phyloP scores from a whole-genome alignment of 2,329 filamentous ascomycete species.

The Fusarium coffeatum region DNA sequence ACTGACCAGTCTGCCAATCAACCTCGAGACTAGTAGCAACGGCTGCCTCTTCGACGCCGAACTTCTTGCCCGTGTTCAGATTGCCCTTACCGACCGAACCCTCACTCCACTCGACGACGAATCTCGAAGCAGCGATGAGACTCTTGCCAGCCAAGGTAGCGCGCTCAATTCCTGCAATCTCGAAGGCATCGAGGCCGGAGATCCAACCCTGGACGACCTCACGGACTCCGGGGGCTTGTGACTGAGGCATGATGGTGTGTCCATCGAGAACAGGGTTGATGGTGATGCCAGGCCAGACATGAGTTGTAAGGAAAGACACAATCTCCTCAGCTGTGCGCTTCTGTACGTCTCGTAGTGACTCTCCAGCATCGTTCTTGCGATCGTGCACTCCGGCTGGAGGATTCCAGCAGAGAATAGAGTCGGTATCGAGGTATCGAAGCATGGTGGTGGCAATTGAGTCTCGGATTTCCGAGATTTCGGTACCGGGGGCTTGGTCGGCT shows the following conservation, averaged over 20 bases:
- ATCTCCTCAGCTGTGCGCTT: constrained; percentile 75
- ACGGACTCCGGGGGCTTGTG: constrained; percentile 79
- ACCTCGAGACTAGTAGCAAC: constrained; percentile 85
- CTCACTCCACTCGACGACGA: constrained; percentile 90
- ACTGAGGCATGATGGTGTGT: constrained; percentile 78
- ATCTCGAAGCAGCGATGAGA: constrained; percentile 77
- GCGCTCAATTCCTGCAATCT: constrained; percentile 88
- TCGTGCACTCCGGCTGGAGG: constrained; percentile 64
- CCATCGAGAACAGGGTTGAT: constrained; percentile 84
- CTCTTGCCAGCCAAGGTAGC: constrained; percentile 89
- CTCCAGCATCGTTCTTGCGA: constrained; percentile 58
- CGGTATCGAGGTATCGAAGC: constrained; percentile 90
- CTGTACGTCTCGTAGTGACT: constrained; percentile 79
- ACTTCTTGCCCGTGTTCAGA: constrained; percentile 55
- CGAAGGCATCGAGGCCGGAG: constrained; percentile 75
- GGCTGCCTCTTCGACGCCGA: constrained; percentile 86
- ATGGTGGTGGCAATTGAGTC: constrained; percentile 73
- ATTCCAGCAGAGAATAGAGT: constrained; percentile 92
- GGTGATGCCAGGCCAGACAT: constrained; percentile 85
- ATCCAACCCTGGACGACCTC: constrained; percentile 85
- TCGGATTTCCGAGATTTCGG: constrained; percentile 65
- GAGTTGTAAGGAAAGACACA: constrained; percentile 74
- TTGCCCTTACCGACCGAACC: constrained; percentile 67
- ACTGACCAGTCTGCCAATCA: constrained; percentile 87
- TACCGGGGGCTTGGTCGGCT: constrained; percentile 64